Conservation (phyloP, 2,329 filamentous ascomycete species). For the Mycosphaerella sp. region DNA sequence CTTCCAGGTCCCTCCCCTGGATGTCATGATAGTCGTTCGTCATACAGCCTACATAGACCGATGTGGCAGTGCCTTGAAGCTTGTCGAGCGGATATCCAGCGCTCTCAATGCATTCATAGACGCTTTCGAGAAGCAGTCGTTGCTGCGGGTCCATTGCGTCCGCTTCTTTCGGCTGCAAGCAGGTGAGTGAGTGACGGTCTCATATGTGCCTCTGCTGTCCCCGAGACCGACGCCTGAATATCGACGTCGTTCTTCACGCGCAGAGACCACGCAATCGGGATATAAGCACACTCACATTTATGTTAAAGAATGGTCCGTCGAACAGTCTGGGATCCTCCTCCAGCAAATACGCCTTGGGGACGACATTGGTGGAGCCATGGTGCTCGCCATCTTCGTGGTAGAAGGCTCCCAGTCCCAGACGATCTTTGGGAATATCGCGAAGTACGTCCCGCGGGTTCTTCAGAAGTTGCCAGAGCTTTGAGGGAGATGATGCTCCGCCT, state of each 20-base stretch:
- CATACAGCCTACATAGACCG: constrained; percentile 24
- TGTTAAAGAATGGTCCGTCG: constrained; percentile 25
- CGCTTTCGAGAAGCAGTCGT: constrained; percentile 23
- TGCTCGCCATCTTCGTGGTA: constrained; percentile 21
- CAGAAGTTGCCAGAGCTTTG: constrained; percentile 23
- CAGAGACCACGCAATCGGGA: too few relatives aligned
- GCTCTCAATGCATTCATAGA: constrained; percentile 23
- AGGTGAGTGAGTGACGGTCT: neutral
- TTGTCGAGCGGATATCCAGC: constrained; percentile 15
- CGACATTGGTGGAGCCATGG: constrained; percentile 18
- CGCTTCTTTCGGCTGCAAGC: constrained; percentile 17
- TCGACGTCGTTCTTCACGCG: neutral
- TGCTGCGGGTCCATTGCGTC: constrained; percentile 29
- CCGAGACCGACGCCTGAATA: neutral
- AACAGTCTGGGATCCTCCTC: constrained; percentile 22
- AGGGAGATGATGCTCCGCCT: constrained; percentile 18
- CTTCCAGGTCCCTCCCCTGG: constrained; percentile 19
- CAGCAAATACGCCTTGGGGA: constrained; percentile 21
- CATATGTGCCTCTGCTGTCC: neutral
- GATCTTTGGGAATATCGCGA: constrained; percentile 18
- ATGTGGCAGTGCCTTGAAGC: constrained; percentile 17
- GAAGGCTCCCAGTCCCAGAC: constrained; percentile 22
- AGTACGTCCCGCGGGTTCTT: constrained; percentile 14
- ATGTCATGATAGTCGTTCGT: constrained; percentile 23
- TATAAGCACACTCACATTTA: constrained; percentile 1